Evolutionary conservation across 345 rosid species (phyloP), one percentile per base, ranked within the genome.

Genomic region (Salix exigua): DNA sequence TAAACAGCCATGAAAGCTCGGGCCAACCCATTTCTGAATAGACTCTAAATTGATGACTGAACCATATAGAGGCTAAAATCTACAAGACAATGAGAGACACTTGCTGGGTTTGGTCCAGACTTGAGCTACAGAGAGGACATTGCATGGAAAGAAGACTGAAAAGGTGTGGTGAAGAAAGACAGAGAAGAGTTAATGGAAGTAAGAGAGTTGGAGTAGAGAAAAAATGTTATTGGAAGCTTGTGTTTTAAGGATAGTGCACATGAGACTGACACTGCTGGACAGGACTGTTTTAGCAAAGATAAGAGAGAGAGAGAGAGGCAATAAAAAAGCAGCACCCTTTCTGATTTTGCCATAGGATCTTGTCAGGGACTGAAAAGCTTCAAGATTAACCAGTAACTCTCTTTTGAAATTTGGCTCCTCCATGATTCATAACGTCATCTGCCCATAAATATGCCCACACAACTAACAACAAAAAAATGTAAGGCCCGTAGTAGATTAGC

Each of bases 21-120:
- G 70, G 77, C 70, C 78, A 83, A 80, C 74, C 87, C 92, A 90
- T 92, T 73, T 77, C 78, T 25, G 58, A 60, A 74, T 10, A 65
- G 26, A 65, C 70, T 53, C 74, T 35, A 73, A 70, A 78, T 18
- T 73, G 9, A 8, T 69, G 66, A 42, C 64, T 33, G 25, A 55
- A 69, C 70, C 46, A 37, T 62, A 62, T n/a, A 71, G 48, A 71
- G 75, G 63, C 73, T 55, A 67, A 44, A 75, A 55, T n/a, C 73
- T 79, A 50, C 50, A 37, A 75, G 68, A n/a, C 38, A 75, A 78
- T 9, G 61, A 25, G 58, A 68, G 48, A 38, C 77, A 74, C 66
- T 65, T 70, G 71, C 19, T 38, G 74, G 82, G 62, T 55, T 74
- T 70, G 64, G 31, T 2, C 33, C 37, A 48, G 66, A 31, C 26